These are phyloP conservation scores for Avena atlantica DNA, from an alignment of 176 grass and related monocot species.

Conservation along the genomic window DNA sequence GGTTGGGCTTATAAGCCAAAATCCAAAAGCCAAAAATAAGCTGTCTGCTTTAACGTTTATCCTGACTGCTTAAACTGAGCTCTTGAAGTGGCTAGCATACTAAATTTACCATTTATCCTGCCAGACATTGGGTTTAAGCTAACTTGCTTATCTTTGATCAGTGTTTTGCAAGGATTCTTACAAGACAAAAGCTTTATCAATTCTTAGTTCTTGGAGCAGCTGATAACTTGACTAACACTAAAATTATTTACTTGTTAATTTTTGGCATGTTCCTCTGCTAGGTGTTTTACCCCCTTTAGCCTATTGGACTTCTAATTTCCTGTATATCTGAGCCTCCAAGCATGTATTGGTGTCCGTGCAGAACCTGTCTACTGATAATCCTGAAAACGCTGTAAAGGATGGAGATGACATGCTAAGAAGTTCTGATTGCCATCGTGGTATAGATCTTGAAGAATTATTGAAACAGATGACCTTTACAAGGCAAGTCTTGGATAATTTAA, in stretches of 20 bases:
- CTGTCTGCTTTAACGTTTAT: background rate
- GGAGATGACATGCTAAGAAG: constrained; percentile 33
- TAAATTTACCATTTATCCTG: constrained; percentile 7
- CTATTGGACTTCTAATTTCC: constrained; percentile 25
- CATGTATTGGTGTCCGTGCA: constrained; percentile 22
- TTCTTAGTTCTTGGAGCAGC: background rate
- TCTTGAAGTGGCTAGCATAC: background rate
- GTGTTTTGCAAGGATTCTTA: background rate
- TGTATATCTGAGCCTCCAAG: background rate
- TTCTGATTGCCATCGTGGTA: constrained; percentile 25
- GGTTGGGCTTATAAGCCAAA: too few relatives aligned
- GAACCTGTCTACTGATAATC: constrained; percentile 39
- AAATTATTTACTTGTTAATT: background rate
- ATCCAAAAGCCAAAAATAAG: too few relatives aligned
- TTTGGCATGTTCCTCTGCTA: background rate
- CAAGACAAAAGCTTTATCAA: background rate
- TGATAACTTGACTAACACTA: background rate
- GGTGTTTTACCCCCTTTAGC: background rate
- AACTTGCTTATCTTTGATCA: background rate
- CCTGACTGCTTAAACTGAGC: constrained; percentile 3
- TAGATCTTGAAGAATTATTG: constrained; percentile 58
- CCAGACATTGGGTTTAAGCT: constrained; percentile 11
- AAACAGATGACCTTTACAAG: constrained; percentile 59
- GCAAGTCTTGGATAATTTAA: constrained; percentile 44
- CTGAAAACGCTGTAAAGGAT: constrained; percentile 35